These are phyloP conservation scores for Fomitopsis pinicola DNA, from an alignment of 1,284 basidiomycete genomes.

Conservation along the genomic window DNA sequence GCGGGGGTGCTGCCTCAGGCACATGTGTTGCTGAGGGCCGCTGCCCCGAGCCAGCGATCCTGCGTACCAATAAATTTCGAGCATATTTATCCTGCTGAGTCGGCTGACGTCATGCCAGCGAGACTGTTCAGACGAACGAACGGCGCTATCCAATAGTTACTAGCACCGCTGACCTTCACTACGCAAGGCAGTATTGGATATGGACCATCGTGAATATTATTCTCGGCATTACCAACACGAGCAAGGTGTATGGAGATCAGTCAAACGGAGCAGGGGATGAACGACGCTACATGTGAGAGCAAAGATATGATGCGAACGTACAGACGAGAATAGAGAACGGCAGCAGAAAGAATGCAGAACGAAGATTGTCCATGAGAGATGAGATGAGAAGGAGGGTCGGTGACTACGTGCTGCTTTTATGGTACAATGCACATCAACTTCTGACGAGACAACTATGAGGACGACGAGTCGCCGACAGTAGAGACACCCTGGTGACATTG, in stretches of 20 bases:
- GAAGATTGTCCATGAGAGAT: neutral
- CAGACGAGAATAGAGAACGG: neutral
- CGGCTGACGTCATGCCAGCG: no score
- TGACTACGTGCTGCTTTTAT: neutral
- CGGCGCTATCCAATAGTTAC: no score
- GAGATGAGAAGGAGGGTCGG: slow-evolving; percentile 4
- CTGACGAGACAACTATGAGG: slow-evolving; percentile 4
- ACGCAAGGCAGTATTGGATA: no score
- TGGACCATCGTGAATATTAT: neutral
- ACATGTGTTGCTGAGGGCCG: no score
- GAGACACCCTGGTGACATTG: slow-evolving; percentile 19
- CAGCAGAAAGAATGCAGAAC: neutral
- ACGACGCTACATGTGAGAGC: slow-evolving; percentile 17
- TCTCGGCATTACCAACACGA: neutral
- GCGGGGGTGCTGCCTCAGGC: no score
- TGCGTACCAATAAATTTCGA: no score
- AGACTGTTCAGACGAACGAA: no score
- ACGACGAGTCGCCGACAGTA: slow-evolving; percentile 14
- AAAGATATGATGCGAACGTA: slow-evolving; percentile 16
- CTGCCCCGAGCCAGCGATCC: no score
- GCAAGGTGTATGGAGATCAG: neutral
- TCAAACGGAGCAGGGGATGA: slow-evolving; percentile 2
- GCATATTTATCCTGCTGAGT: no score
- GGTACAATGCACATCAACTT: neutral
- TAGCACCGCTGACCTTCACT: no score